A percentile compares a stretch with the other conserved stretches of the same genome.
Conservation (phyloP, 2,329 filamentous ascomycete genomes). For the Phyllosticta paracitricarpa region DNA sequence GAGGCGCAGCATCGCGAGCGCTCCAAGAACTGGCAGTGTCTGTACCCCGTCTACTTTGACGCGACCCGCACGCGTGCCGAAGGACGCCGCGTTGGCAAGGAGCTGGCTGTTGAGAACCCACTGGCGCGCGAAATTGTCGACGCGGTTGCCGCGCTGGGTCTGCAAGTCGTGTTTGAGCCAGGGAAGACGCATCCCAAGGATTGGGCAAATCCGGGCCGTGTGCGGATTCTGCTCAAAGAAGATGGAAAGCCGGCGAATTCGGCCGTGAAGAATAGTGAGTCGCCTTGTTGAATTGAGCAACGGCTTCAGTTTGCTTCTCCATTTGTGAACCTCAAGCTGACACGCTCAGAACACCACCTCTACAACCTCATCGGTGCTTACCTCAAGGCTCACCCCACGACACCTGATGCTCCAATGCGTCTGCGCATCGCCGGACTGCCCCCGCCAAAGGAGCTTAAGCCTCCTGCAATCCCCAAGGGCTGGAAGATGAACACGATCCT, state of each 20-base stretch:
- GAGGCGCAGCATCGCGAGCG: slow-evolving; percentile 39
- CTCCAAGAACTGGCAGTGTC: slow-evolving; percentile 70
- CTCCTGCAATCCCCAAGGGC: slow-evolving; percentile 61
- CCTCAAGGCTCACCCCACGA: slow-evolving; percentile 68
- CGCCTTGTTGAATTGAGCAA: background rate
- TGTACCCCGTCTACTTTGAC: slow-evolving; percentile 97
- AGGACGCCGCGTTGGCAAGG: slow-evolving; percentile 65
- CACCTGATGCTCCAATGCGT: slow-evolving; percentile 57
- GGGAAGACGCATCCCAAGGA: slow-evolving; percentile 91
- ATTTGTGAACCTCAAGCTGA: background rate
- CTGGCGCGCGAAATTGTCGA: slow-evolving; percentile 82
- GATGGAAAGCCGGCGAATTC: slow-evolving; percentile 42
- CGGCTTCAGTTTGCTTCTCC: background rate
- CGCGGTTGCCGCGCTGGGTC: slow-evolving; percentile 63
- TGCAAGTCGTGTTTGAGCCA: slow-evolving; percentile 74
- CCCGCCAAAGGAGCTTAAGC: slow-evolving; percentile 55
- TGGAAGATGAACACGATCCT: slow-evolving; percentile 84
- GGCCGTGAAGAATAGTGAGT: slow-evolving; percentile 55
- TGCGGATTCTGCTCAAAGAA: slow-evolving; percentile 66
- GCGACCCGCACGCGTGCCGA: slow-evolving; percentile 60
- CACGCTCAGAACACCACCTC: slow-evolving; percentile 66
- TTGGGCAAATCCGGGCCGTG: slow-evolving; percentile 91
- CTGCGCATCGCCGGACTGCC: slow-evolving; percentile 66
- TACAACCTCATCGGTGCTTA: slow-evolving; percentile 71
- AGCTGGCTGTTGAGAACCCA: slow-evolving; percentile 71